Evolutionary conservation across 2,329 filamentous ascomycete genomes (phyloP), one percentile per base, ranked within the genome.

Genomic region (Teratosphaeria epicoccoides): DNA sequence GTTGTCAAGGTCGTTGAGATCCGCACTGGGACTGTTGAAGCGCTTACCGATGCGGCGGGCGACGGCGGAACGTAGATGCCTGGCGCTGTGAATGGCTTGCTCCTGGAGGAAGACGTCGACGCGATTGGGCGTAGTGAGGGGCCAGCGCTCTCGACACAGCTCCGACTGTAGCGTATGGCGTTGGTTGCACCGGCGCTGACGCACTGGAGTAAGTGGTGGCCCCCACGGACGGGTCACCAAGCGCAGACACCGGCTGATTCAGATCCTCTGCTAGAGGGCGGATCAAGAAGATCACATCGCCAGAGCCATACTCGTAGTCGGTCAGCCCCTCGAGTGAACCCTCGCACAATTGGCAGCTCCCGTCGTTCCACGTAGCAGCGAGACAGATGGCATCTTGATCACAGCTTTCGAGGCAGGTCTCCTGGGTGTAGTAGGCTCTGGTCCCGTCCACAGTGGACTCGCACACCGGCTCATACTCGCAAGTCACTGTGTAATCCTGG

Each of bases 361-460:
- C 50, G 52, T 43, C 12, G 12, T 55, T 54, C 58, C 58, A 62
- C 29, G 54, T 55, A 3, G 53, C 59, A 22, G 57, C 61, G 11
- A 62, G 46, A 46, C 61, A 63, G 22, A 56, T 52, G 5, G 53
- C 56, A 43, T 61, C 59, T 24, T 56, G 52, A 47, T 63, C 61
- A 29, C 61, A 63, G 28, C 49, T 51, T 46, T 61, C 52, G 23
- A 61, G 47, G 46, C 61, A 63, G 10, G 53, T 44, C 26, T 59
- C 57, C 37, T 60, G 56, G 24, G 52, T 50, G 22, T 49, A 54
- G 6, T 53, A 12, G 22, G 46, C 54, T 24, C 56, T 52, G 20
- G 49, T 49, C 24, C 57, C 33, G 9, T 47, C 44, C 17, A 57
- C 47, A 6, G 49, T 55, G 29, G 52, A 51, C 22, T 55, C 54